These are phyloP conservation scores for Russula emetica DNA, from an alignment of 768 basidiomycete species.

Conservation along the genomic window DNA sequence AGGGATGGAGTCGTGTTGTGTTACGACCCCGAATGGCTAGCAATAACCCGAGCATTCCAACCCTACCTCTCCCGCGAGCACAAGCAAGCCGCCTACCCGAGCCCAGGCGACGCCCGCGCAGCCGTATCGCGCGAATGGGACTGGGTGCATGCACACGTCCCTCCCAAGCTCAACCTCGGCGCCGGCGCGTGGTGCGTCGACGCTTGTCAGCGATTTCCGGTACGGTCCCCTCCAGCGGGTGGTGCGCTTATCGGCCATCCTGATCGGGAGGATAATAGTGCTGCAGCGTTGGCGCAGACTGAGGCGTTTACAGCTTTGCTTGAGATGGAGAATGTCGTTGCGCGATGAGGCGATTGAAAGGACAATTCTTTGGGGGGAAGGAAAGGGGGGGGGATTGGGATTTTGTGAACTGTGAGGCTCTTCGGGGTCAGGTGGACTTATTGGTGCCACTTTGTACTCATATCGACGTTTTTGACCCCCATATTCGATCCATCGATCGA, in stretches of 20 bases:
- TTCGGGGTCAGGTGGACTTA: too few species aligned
- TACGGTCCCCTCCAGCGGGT: neutral
- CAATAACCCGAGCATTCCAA: conserved; percentile 83
- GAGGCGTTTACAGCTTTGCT: conserved; percentile 79
- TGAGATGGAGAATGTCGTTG: conserved; percentile 68
- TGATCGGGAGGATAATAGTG: conserved; percentile 1
- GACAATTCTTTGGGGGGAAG: neutral
- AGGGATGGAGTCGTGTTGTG: conserved; percentile 41
- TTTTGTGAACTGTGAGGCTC: too few species aligned
- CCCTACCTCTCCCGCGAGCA: conserved; percentile 60
- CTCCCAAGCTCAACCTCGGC: conserved; percentile 31
- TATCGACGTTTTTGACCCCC: too few species aligned
- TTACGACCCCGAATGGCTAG: conserved; percentile 92
- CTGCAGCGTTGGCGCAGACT: conserved; percentile 47
- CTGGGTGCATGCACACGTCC: conserved; percentile 66
- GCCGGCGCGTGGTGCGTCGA: conserved; percentile 16
- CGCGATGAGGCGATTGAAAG: conserved; percentile 30
- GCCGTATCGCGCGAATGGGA: conserved; percentile 55
- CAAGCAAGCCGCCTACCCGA: conserved; percentile 56
- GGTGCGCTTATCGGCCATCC: neutral
- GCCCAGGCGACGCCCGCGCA: conserved; percentile 30
- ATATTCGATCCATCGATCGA: too few species aligned
- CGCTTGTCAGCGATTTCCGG: conserved; percentile 23
- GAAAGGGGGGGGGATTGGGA: too few species aligned
- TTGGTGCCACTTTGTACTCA: too few species aligned